Conservation (phyloP, 495 filamentous ascomycete species). For the Hypoxylon rickii region DNA sequence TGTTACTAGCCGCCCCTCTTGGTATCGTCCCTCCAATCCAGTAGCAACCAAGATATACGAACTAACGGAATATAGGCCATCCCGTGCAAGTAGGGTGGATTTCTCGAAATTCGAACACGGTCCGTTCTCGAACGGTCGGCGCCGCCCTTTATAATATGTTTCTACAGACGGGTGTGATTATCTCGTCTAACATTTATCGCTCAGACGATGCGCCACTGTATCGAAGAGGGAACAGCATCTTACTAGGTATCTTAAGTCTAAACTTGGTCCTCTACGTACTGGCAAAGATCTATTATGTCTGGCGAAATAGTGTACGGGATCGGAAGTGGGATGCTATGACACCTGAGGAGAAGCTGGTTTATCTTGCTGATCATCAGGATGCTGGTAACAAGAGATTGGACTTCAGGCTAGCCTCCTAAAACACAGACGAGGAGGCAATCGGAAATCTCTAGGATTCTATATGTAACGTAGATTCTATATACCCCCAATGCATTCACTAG, state of each 20-base stretch:
- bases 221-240: slow-evolving; percentile 65
- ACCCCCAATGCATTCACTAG: background rate
- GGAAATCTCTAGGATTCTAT: background rate
- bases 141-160: slow-evolving; percentile 75
- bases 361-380: slow-evolving; percentile 67
- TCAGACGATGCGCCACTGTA: slow-evolving; percentile 69
- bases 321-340: slow-evolving; percentile 60
- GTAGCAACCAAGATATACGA: background rate
- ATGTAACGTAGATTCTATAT: background rate
- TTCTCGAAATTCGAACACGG: slow-evolving; percentile 65
- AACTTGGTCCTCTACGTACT: slow-evolving; percentile 61
- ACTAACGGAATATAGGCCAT: slow-evolving; percentile 40
- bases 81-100: slow-evolving; percentile 71
- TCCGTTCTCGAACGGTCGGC: slow-evolving; percentile 67
- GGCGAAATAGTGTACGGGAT: slow-evolving; percentile 55
- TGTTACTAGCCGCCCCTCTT: slow-evolving; percentile 62
- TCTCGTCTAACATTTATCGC: slow-evolving; percentile 60
- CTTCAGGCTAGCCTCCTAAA: slow-evolving; percentile 54
- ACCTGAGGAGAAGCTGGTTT: slow-evolving; percentile 62
- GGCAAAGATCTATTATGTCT: slow-evolving; percentile 66
- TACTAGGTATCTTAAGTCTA: slow-evolving; percentile 58
- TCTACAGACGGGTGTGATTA: slow-evolving; percentile 68
- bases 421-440: background rate
- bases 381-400: slow-evolving; percentile 73
- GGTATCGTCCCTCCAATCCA: slow-evolving; percentile 39